phyloP scores from a whole-genome alignment of 371 early-diverging fungal species.

The Haplosporangium sp. region DNA sequence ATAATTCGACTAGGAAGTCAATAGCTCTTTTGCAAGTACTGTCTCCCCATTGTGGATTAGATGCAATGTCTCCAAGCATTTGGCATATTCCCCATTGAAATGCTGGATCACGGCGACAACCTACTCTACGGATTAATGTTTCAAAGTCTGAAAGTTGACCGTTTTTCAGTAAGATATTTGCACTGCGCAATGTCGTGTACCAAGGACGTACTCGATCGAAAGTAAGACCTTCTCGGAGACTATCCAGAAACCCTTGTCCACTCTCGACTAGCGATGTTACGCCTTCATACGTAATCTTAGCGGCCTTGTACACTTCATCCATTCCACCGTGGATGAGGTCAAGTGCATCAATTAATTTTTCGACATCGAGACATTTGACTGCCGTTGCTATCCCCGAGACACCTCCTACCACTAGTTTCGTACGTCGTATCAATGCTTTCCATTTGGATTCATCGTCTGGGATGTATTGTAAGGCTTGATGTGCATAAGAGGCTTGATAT shows the following conservation, averaged over 20 bases:
- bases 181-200: slow-evolving; percentile 8
- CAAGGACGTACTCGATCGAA: slow-evolving; percentile 1
- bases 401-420: background rate
- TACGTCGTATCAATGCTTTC: no score
- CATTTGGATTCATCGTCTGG: slow-evolving; percentile 7
- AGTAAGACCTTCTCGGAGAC: slow-evolving; percentile 9
- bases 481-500: slow-evolving; percentile 15
- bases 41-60: background rate
- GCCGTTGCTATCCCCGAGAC: background rate
- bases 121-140: background rate
- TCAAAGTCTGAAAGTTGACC: background rate
- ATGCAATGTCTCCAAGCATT: background rate
- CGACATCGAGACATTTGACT: slow-evolving; percentile 12
- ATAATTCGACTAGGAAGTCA: slow-evolving; percentile 10
- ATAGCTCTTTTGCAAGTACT: slow-evolving; percentile 1
- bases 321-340: background rate
- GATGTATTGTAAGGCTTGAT: slow-evolving; percentile 9
- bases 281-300: no score
- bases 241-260: background rate
- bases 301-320: background rate
- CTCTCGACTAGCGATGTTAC: background rate
- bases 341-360: background rate
- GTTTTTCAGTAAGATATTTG: background rate
- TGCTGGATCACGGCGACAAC: slow-evolving; percentile 11
- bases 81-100: slow-evolving; percentile 11